Evolutionary conservation across 179 eudicot genomes (phyloP), one percentile per base, ranked within the genome.

Genomic region (Camellia oleifera): DNA sequence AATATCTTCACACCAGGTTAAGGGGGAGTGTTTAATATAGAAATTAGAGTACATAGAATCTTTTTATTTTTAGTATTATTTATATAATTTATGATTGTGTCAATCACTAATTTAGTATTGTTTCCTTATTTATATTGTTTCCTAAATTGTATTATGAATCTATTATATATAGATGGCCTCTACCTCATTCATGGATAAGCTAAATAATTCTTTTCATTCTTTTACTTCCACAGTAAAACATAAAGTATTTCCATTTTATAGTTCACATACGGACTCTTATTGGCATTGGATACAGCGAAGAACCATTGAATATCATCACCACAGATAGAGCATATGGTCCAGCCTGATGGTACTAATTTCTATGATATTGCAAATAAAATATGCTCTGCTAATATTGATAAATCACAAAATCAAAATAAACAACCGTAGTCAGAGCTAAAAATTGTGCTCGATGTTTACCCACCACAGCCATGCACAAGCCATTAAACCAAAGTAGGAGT

Each of bases 211-310:
- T 32, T 32, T 32, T 32, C 40, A 32, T 32, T 32, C 40, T 32
- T 32, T 32, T 32, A 1, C 20, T 26, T 10, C 73, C 62, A 67
- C 6, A n/a, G 80, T 67, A 77, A 20, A 53, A 77, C 61, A 67
- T 3, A 77, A 26, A 5, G 52, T 53, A 53, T 74, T 40, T 4
- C 45, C 53, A 32, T 40, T 15, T 17, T 40, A 60, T 57, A 74
- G 12, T 74, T 57, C 17, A 17, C 4, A n/a, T 18, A 57, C 32
- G 17, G 20, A 58, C 7, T 23, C 5, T 73, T 8, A 73, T 61
- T 61, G 13, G 65, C 65, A 61, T 61, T 5, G 13, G 60, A n/a
- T 73, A 6, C 3, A 54, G 46, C 48, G 14, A 74, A 17, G 44
- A 74, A 74, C 20, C 9, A 58, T 74, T 7, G 7, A 32, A 8